These are phyloP conservation scores for Ophiostoma sp. DNA, from an alignment of 2,329 filamentous ascomycete genomes.

Conservation along the genomic window DNA sequence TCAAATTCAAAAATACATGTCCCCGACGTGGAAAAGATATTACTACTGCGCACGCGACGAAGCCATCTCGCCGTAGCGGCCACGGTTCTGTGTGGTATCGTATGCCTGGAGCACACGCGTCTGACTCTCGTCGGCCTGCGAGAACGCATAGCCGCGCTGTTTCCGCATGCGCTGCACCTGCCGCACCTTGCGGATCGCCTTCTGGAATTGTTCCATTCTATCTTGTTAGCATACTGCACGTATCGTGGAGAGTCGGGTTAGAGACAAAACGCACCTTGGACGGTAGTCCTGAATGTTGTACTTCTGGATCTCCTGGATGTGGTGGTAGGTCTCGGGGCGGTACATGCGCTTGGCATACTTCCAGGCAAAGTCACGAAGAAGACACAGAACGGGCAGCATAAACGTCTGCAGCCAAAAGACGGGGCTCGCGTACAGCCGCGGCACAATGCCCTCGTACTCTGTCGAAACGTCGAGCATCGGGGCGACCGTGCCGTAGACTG, in stretches of 20 bases:
- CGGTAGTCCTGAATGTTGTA: conserved; percentile 99
- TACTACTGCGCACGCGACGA: conserved; percentile 25
- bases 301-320: conserved; percentile 99
- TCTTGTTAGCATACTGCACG: conserved; percentile 1
- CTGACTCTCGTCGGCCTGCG: conserved; percentile 93
- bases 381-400: conserved; percentile 71
- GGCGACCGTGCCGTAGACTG: conserved; percentile 78
- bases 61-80: conserved; percentile 92
- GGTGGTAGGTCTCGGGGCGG: conserved; percentile 88
- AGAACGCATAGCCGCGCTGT: conserved; percentile 96
- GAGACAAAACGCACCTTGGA: conserved; percentile 59
- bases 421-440: conserved; percentile 71
- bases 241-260: neutral
- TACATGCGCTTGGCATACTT: conserved; percentile 99
- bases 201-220: conserved; percentile 99
- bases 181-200: conserved; percentile 95
- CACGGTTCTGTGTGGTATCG: conserved; percentile 88
- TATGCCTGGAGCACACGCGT: conserved; percentile 94
- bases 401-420: conserved; percentile 90
- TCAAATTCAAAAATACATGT: neutral
- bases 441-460: conserved; percentile 81
- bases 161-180: conserved; percentile 99
- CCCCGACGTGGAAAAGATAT: neutral
- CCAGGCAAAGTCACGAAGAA: conserved; percentile 87
- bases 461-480: conserved; percentile 74